Conservation (phyloP, 1,284 basidiomycete genomes). For the Malassezia japonica region DNA sequence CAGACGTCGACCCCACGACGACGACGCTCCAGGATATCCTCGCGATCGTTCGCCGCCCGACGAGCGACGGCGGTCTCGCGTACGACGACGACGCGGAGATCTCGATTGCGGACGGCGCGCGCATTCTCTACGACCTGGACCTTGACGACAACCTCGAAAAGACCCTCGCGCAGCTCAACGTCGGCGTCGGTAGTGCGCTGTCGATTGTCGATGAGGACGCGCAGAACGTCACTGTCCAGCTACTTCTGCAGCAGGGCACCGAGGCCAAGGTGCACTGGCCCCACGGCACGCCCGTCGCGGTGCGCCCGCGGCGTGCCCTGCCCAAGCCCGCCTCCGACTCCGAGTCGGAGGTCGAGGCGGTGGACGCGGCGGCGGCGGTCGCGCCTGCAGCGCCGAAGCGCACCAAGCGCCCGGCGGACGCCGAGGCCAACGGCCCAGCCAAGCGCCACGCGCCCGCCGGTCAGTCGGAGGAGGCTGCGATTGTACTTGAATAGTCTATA, state of each 20-base stretch:
- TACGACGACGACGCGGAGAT: constrained; percentile 20
- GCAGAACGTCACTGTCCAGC: constrained; percentile 22
- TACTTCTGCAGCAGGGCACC: constrained; percentile 20
- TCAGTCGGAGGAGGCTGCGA: constrained; percentile 6
- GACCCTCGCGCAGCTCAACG: constrained; percentile 61
- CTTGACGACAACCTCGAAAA: constrained; percentile 72
- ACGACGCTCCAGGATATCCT: constrained; percentile 49
- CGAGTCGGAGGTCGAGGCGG: constrained; percentile 61
- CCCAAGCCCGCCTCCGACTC: constrained; percentile 65
- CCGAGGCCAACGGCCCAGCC: not conserved
- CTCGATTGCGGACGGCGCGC: constrained; percentile 62
- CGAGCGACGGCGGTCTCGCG: constrained; percentile 55
- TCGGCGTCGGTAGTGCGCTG: constrained; percentile 65
- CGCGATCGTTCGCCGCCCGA: constrained; percentile 58
- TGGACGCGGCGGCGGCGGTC: constrained; percentile 57
- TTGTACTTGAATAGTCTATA: constrained; percentile 14
- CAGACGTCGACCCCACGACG: constrained; percentile 48
- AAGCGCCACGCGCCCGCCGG: not conserved
- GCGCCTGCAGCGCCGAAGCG: not conserved
- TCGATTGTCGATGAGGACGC: constrained; percentile 74
- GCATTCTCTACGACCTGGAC: constrained; percentile 73
- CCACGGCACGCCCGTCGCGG: not conserved
- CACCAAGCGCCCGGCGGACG: constrained; percentile 3
- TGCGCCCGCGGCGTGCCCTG: not conserved
- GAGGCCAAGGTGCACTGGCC: not conserved